phyloP scores from a whole-genome alignment of 129 eudicot species.

The Pittosporum tobira region DNA sequence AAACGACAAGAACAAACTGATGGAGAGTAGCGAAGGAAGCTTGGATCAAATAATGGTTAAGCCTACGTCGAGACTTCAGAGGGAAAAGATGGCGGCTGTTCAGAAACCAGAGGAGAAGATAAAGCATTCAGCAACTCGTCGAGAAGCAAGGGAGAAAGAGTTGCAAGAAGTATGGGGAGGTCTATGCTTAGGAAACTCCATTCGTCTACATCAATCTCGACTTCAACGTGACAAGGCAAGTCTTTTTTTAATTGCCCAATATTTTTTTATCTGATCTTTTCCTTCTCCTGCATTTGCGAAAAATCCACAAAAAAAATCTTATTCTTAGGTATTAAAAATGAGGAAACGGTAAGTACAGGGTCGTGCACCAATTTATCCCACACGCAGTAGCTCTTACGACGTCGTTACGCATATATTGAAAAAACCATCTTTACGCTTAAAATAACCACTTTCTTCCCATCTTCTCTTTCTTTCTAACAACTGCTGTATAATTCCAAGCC shows the following conservation, averaged over 20 bases:
- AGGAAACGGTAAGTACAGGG: too few species aligned
- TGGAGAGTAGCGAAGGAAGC: conserved; percentile 36
- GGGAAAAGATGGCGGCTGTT: conserved; percentile 45
- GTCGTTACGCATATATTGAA: too few species aligned
- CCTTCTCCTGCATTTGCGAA: too few species aligned
- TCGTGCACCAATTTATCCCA: too few species aligned
- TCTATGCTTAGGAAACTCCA: conserved; percentile 75
- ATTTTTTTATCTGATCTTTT: too few species aligned
- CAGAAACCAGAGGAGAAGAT: conserved; percentile 18
- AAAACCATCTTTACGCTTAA: too few species aligned
- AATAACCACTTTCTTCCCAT: too few species aligned
- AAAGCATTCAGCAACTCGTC: conserved; percentile 33
- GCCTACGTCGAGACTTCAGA: conserved; percentile 61
- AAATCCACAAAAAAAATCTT: too few species aligned
- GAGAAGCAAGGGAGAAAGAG: conserved; percentile 74
- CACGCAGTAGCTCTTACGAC: too few species aligned
- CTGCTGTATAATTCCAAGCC: too few species aligned
- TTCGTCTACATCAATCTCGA: conserved; percentile 64
- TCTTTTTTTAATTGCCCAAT: too few species aligned
- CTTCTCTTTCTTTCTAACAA: not conserved
- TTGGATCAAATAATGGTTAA: conserved; percentile 68
- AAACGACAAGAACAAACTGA: conserved; percentile 17
- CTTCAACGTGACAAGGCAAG: conserved; percentile 83
- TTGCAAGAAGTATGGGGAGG: conserved; percentile 92
- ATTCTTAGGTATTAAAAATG: too few species aligned